Evolutionary conservation across 2,329 filamentous ascomycete species (phyloP).

Genomic region (Verticillium zaregamsianum): DNA sequence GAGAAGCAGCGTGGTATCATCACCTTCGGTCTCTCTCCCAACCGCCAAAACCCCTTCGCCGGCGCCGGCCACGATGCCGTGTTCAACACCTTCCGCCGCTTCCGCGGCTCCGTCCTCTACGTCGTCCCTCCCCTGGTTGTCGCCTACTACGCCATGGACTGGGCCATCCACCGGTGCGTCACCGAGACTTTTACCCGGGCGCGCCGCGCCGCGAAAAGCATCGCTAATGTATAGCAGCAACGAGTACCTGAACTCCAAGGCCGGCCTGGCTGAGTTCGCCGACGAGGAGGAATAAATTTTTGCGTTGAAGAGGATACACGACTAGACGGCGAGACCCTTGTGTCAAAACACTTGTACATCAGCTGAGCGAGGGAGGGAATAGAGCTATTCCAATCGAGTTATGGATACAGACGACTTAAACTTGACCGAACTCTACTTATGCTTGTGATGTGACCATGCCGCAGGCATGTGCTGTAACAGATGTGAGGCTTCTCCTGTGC

Average conservation of each 20-base stretch:
- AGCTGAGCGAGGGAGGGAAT: slow-evolving; percentile 27
- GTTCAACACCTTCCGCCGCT: slow-evolving; percentile 93
- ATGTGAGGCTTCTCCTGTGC: no score
- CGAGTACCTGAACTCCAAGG: slow-evolving; percentile 78
- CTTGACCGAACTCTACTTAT: neutral
- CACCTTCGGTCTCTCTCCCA: slow-evolving; percentile 74
- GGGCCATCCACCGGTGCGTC: slow-evolving; percentile 84
- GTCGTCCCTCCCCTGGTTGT: slow-evolving; percentile 73
- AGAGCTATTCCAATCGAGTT: slow-evolving; percentile 17
- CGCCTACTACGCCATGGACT: slow-evolving; percentile 81
- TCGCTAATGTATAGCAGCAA: slow-evolving; percentile 47
- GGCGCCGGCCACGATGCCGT: slow-evolving; percentile 74
- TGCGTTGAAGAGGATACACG: slow-evolving; percentile 3
- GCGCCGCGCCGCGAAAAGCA: neutral
- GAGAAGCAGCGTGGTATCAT: slow-evolving; percentile 60
- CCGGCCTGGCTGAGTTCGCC: slow-evolving; percentile 55
- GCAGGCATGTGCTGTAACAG: no score
- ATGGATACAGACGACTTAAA: neutral
- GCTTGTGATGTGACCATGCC: no score
- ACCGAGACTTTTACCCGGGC: neutral
- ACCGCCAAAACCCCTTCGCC: slow-evolving; percentile 85
- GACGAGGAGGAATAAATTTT: slow-evolving; percentile 32
- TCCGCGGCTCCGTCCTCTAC: slow-evolving; percentile 83
- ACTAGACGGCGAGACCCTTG: slow-evolving; percentile 32
- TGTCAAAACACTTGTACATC: slow-evolving; percentile 24